These are phyloP conservation scores for Trichosphaerium sp. DNA, from an alignment of 78 protist species.

Conservation along the genomic window DNA sequence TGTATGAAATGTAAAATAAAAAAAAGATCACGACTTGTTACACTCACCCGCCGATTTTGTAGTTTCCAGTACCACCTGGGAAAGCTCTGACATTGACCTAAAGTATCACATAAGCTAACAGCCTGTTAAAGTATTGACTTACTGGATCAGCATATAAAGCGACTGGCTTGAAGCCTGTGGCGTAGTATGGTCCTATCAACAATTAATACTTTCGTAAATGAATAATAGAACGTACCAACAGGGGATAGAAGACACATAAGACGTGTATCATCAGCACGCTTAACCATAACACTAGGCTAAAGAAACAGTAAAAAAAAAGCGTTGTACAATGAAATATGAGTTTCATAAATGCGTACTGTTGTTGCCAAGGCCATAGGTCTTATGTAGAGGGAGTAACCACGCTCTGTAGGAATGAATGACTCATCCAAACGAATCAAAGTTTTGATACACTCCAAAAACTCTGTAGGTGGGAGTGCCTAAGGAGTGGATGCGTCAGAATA, in stretches of 20 bases:
- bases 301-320: background rate
- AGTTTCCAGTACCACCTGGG: conserved; percentile 72
- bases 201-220: too few relatives aligned
- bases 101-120: conserved; percentile 8
- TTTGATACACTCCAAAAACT: conserved; percentile 67
- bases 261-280: background rate
- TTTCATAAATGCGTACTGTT: conserved; percentile 30
- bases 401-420: conserved; percentile 81
- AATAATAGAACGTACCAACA: too few relatives aligned
- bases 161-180: conserved; percentile 88
- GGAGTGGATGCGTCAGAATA: background rate
- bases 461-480: conserved; percentile 36
- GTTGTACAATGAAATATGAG: background rate
- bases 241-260: conserved; percentile 79
- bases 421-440: conserved; percentile 71
- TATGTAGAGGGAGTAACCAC: conserved; percentile 90
- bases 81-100: conserved; percentile 51
- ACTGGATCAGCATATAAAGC: conserved; percentile 65
- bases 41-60: conserved; percentile 68
- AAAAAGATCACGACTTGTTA: background rate
- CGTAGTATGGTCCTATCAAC: conserved; percentile 97
- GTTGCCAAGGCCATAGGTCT: conserved; percentile 93
- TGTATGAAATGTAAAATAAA: conserved; percentile 4
- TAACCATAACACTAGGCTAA: background rate
- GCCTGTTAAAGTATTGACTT: conserved; percentile 71